Evolutionary conservation across 257 asterid species (phyloP).

Genomic region (Jaltomata sinuosa): DNA sequence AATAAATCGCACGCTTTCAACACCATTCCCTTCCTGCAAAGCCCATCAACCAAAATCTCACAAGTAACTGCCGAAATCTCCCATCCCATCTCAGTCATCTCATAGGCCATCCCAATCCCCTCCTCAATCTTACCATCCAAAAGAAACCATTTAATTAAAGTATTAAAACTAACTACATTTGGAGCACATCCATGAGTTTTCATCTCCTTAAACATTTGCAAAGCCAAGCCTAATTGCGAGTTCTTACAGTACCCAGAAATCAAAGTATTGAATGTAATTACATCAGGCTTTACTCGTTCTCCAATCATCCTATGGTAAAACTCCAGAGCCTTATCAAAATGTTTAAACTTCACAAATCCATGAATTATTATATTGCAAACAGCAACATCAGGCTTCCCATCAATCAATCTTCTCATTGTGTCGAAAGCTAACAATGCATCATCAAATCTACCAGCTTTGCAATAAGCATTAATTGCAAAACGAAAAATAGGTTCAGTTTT

Average conservation of each 20-base stretch:
- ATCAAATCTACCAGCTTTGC: slow-evolving; percentile 51
- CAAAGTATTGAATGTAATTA: slow-evolving; percentile 62
- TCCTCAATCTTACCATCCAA: slow-evolving; percentile 58
- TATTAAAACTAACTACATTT: slow-evolving; percentile 83
- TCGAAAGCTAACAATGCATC: slow-evolving; percentile 62
- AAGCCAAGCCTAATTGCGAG: slow-evolving; percentile 39
- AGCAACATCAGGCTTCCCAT: slow-evolving; percentile 61
- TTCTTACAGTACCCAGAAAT: slow-evolving; percentile 68
- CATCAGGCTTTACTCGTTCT: slow-evolving; percentile 68
- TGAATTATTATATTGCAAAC: slow-evolving; percentile 65
- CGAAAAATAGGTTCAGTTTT: slow-evolving; percentile 61
- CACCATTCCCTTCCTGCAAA: slow-evolving; percentile 47
- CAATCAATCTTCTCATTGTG: slow-evolving; percentile 59
- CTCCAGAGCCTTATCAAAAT: slow-evolving; percentile 39
- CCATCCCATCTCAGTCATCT: slow-evolving; percentile 76
- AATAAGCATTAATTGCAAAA: slow-evolving; percentile 47
- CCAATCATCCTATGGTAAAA: slow-evolving; percentile 54
- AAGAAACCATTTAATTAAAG: slow-evolving; percentile 73
- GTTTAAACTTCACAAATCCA: slow-evolving; percentile 56
- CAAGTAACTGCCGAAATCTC: slow-evolving; percentile 64
- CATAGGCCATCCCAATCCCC: slow-evolving; percentile 71
- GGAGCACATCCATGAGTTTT: slow-evolving; percentile 73
- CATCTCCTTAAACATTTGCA: slow-evolving; percentile 79
- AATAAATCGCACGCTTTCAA: slow-evolving; percentile 50
- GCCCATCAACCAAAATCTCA: slow-evolving; percentile 69